Evolutionary conservation across 1,139 yeast species (phyloP).

Genomic region (Meyerozyma sp.): DNA sequence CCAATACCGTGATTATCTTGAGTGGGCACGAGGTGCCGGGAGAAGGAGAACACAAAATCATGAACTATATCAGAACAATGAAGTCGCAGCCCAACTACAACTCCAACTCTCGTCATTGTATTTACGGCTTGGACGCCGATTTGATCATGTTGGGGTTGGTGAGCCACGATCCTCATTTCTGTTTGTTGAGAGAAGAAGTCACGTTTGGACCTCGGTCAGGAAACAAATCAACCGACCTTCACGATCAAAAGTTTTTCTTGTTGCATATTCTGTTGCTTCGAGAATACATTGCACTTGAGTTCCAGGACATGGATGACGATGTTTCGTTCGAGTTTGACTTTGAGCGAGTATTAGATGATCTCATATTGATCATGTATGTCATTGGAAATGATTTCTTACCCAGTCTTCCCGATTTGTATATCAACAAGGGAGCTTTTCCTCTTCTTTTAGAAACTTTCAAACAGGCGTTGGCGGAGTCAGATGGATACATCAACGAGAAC

Average conservation of each 20-base stretch:
- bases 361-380: conserved; percentile 85
- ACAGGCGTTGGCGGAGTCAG: conserved; percentile 64
- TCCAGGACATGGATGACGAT: conserved; percentile 60
- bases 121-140: conserved; percentile 97
- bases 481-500: conserved; percentile 79
- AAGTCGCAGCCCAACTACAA: conserved; percentile 71
- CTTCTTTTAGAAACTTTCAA: conserved; percentile 83
- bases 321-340: conserved; percentile 72
- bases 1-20: conserved; percentile 71
- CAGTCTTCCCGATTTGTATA: conserved; percentile 88
- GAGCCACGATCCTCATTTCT: conserved; percentile 95
- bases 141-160: conserved; percentile 94
- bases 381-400: conserved; percentile 98
- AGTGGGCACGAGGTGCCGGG: conserved; percentile 99
- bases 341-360: conserved; percentile 88
- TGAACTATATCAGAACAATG: conserved; percentile 86
- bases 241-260: conserved; percentile 75
- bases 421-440: conserved; percentile 95
- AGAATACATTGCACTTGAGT: conserved; percentile 87
- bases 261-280: conserved; percentile 83
- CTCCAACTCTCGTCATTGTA: conserved; percentile 89
- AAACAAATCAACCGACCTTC: conserved; percentile 50
- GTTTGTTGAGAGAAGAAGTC: conserved; percentile 92
- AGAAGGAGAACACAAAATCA: conserved; percentile 98
- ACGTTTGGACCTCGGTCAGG: conserved; percentile 64